Evolutionary conservation across 202 grass and related monocot species (phyloP).

Genomic region (Brachypodium distachyon): DNA sequence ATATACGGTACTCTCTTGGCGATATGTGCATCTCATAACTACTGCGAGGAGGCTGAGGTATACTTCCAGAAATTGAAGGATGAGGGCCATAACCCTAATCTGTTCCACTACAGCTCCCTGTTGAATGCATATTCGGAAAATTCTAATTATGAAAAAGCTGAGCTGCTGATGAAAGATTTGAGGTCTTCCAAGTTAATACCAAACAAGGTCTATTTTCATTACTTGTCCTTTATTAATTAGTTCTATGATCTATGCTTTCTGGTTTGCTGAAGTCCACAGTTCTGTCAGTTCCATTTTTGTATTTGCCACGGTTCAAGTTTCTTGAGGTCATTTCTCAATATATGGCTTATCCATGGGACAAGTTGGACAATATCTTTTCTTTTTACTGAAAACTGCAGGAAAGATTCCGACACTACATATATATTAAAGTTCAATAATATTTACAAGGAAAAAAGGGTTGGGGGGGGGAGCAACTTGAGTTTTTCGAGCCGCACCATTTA

Average conservation of each 20-base stretch:
- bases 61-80: slow-evolving; percentile 92
- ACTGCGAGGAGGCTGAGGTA: slow-evolving; percentile 63
- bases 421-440: too few relatives aligned
- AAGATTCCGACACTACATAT: too few relatives aligned
- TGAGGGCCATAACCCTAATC: slow-evolving; percentile 76
- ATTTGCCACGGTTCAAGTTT: neutral
- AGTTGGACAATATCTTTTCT: neutral
- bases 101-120: slow-evolving; percentile 92
- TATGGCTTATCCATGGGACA: neutral
- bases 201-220: slow-evolving; percentile 66
- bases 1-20: slow-evolving; percentile 85
- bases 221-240: slow-evolving; percentile 16
- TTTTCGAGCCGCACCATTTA: neutral
- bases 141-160: slow-evolving; percentile 65
- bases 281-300: neutral
- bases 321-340: slow-evolving; percentile 2
- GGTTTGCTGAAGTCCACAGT: neutral
- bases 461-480: neutral
- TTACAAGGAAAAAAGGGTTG: too few relatives aligned
- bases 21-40: slow-evolving; percentile 82
- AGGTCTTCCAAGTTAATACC: slow-evolving; percentile 63
- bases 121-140: slow-evolving; percentile 80
- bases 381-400: too few relatives aligned
- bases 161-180: slow-evolving; percentile 75
- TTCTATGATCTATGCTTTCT: neutral